phyloP scores from a whole-genome alignment of 305 asterid genomes.

The Ilex paraguariensis region DNA sequence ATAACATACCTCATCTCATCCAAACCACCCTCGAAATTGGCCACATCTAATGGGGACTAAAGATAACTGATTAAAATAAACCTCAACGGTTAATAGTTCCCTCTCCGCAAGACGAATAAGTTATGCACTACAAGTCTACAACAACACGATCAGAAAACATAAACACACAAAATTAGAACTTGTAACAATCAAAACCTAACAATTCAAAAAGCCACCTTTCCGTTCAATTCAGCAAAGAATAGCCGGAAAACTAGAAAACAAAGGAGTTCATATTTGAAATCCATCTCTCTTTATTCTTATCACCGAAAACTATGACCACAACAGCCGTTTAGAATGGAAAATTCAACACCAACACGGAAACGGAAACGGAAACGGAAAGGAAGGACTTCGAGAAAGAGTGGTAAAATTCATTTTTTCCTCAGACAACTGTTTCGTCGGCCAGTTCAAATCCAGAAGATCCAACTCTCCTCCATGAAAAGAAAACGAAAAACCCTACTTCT shows the following conservation, averaged over 20 bases:
- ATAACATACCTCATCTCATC: constrained; percentile 5
- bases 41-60: not conserved
- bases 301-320: not conserved
- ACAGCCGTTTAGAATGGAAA: not conserved
- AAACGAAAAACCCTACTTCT: not conserved
- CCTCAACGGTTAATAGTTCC: not conserved
- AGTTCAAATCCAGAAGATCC: not conserved
- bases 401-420: constrained; percentile 2
- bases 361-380: no score
- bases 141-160: not conserved
- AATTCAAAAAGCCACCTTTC: not conserved
- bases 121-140: not conserved
- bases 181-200: not conserved
- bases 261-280: not conserved
- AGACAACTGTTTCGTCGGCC: not conserved
- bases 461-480: not conserved
- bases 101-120: not conserved
- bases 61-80: not conserved
- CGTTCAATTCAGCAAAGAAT: not conserved
- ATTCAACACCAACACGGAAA: not conserved
- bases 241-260: not conserved
- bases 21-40: not conserved
- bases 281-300: not conserved
- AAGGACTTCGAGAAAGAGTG: not conserved
- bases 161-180: not conserved